A percentile compares a stretch with the other conserved stretches of the same genome.
phyloP scores from a whole-genome alignment of 345 rosid genomes.

The Populus tremula region DNA sequence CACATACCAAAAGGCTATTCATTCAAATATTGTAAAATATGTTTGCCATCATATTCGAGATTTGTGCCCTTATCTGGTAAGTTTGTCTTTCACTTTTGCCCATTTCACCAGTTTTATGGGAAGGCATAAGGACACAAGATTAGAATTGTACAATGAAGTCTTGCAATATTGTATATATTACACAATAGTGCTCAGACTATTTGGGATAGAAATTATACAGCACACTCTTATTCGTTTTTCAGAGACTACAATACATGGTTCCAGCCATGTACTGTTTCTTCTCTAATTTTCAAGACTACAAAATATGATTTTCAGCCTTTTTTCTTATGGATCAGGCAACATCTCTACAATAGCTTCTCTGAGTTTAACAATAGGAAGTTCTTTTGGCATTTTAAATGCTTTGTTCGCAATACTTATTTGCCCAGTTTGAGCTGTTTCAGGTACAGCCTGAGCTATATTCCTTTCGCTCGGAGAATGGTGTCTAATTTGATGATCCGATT shows the following conservation, averaged over 20 bases:
- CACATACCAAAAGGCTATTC: too few species aligned
- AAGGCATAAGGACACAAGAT: slow-evolving; percentile 3
- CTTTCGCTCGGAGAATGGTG: slow-evolving; percentile 80
- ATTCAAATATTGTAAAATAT: too few species aligned
- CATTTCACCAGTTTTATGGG: neutral
- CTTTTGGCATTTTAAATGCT: too few species aligned
- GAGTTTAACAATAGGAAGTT: neutral
- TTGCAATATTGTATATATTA: neutral
- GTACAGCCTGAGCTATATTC: slow-evolving; percentile 89
- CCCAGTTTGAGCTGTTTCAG: slow-evolving; percentile 48
- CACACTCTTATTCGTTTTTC: neutral
- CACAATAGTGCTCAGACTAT: neutral
- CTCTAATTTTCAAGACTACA: neutral
- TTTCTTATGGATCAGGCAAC: neutral
- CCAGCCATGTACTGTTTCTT: too few species aligned
- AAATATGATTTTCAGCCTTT: neutral
- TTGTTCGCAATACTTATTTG: too few species aligned
- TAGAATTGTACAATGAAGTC: neutral
- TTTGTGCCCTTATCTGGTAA: slow-evolving; percentile 83
- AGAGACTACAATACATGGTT: neutral
- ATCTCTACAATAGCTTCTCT: neutral
- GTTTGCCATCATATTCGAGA: slow-evolving; percentile 76
- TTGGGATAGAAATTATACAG: neutral
- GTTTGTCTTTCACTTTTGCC: slow-evolving; percentile 19
- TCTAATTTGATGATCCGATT: slow-evolving; percentile 71